These are phyloP conservation scores for Peltaster fructicola DNA, from an alignment of 2,329 filamentous ascomycete species.

Conservation along the genomic window DNA sequence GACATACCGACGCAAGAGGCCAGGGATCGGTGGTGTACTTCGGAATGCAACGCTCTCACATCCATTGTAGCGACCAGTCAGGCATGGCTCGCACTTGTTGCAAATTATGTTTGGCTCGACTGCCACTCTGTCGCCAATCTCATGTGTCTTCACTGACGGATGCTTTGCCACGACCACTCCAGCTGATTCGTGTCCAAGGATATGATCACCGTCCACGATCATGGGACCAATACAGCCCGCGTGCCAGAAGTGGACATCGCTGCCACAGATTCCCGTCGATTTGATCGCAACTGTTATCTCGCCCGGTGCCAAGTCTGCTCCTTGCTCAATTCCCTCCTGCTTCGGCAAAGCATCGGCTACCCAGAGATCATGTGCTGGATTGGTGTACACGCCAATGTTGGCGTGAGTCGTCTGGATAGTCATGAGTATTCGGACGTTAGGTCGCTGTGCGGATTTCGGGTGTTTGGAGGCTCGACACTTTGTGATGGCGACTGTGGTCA, in stretches of 20 bases:
- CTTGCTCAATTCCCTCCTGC: constrained; percentile 52
- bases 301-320: constrained; percentile 54
- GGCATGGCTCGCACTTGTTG: constrained; percentile 73
- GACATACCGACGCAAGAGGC: constrained; percentile 77
- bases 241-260: constrained; percentile 95
- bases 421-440: too few species aligned
- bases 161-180: constrained; percentile 67
- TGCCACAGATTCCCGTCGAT: constrained; percentile 92
- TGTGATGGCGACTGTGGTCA: too few species aligned
- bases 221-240: constrained; percentile 89
- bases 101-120: constrained; percentile 92
- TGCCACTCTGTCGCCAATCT: constrained; percentile 77
- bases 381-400: constrained; percentile 94
- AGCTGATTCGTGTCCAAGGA: constrained; percentile 86
- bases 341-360: constrained; percentile 61
- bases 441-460: too few species aligned
- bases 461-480: too few species aligned
- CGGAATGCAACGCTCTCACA: constrained; percentile 75
- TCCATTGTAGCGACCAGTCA: constrained; percentile 88
- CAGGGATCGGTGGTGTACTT: constrained; percentile 76
- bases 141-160: constrained; percentile 58
- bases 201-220: constrained; percentile 76
- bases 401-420: constrained; percentile 43
- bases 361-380: constrained; percentile 84
- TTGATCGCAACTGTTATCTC: constrained; percentile 80